phyloP scores from a whole-genome alignment of 2,329 filamentous ascomycete species.

The Raffaelea albimanens region DNA sequence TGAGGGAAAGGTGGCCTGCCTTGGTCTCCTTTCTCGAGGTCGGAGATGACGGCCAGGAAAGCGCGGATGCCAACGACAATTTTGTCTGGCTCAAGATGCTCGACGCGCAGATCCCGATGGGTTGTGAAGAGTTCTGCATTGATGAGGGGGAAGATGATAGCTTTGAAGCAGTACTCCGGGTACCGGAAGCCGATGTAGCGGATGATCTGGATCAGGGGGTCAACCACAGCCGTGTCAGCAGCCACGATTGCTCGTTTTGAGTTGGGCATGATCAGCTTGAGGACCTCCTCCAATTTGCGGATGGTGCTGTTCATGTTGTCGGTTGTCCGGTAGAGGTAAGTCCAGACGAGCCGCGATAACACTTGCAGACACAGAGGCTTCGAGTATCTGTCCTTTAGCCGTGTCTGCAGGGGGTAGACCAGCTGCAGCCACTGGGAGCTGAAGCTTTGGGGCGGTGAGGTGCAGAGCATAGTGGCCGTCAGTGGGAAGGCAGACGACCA shows the following conservation, averaged over 20 bases:
- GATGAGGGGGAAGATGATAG: conserved; percentile 88
- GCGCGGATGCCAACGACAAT: conserved; percentile 96
- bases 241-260: conserved; percentile 74
- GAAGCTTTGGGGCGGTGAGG: conserved; percentile 78
- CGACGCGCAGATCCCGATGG: conserved; percentile 70
- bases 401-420: conserved; percentile 66
- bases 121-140: conserved; percentile 82
- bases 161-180: conserved; percentile 86
- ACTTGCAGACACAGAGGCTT: conserved; percentile 77
- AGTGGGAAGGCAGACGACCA: conserved; percentile 86
- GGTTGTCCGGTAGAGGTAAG: conserved; percentile 76
- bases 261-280: conserved; percentile 72
- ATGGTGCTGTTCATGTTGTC: conserved; percentile 60
- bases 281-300: conserved; percentile 81
- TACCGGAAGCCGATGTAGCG: conserved; percentile 90
- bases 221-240: conserved; percentile 73
- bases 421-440: conserved; percentile 79
- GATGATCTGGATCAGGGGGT: conserved; percentile 87
- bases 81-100: conserved; percentile 88
- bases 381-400: conserved; percentile 73
- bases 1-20: conserved; percentile 76
- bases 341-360: conserved; percentile 85
- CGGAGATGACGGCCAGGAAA: conserved; percentile 86
- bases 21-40: conserved; percentile 76
- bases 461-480: conserved; percentile 77